These are phyloP conservation scores for Microbotryomycetes sp. DNA, from an alignment of 1,284 basidiomycete species.

Conservation along the genomic window DNA sequence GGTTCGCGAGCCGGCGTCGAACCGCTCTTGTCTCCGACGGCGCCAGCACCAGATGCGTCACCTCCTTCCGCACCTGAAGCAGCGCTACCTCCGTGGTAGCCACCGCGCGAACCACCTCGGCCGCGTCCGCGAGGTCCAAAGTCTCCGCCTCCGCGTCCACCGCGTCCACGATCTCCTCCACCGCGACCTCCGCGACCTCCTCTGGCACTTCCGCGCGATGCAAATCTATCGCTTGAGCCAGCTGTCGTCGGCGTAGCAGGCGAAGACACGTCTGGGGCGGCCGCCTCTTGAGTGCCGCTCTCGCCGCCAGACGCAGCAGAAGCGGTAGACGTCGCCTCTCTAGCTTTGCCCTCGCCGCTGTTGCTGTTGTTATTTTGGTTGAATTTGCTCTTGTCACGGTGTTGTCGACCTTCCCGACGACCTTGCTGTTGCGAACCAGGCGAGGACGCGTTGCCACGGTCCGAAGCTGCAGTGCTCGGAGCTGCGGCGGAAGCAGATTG, in stretches of 20 bases:
- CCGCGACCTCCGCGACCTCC: constrained; percentile 4
- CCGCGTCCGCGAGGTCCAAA: not conserved
- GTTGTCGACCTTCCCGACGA: not conserved
- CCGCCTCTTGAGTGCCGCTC: too few relatives aligned
- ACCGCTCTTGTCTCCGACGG: too few relatives aligned
- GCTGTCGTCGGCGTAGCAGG: not conserved
- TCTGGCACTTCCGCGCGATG: not conserved
- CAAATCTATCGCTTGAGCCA: not conserved
- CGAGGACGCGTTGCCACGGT: not conserved
- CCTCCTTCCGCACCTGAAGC: not conserved
- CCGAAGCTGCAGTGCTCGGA: not conserved
- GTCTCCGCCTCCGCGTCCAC: not conserved
- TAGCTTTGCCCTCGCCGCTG: not conserved
- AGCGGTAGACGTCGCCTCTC: constrained; percentile 5
- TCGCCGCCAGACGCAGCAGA: not conserved
- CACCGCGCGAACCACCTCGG: not conserved
- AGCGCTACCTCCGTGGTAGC: constrained; percentile 4
- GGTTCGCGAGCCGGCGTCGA: too few relatives aligned
- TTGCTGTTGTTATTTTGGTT: not conserved
- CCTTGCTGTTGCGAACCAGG: not conserved
- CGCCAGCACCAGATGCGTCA: too few relatives aligned
- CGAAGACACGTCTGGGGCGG: constrained; percentile 2
- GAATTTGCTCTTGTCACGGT: not conserved
- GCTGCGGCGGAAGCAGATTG: not conserved
- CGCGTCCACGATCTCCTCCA: constrained; percentile 2